Base-by-base conservation (phyloP, 169 alveolate species). In the Besnoitia besnoiti region DNA sequence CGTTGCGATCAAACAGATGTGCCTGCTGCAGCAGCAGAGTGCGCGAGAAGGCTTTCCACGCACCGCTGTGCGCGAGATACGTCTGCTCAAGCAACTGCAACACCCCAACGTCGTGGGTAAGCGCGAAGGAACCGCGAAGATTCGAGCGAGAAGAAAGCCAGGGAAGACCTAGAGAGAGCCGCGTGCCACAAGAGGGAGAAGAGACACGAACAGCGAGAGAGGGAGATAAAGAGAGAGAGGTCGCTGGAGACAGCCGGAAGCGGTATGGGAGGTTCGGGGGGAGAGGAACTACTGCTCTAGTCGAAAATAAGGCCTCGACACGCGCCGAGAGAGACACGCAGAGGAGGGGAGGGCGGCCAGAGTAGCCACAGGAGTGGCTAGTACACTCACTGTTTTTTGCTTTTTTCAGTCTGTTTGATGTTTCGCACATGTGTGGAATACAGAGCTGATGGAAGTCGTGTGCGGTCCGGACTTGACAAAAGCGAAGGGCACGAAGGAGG, bases 31-130 rank as follows among this genome's bases (percentile, higher is more conserved):
- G 35, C 46, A 59, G 46, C 85, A 59, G 42, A 61, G 85, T 47
- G n/a, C 10, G 42, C 76, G 24, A 37, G 99, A 96, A 80, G 99
- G 99, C 35, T 94, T 97, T 62, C 99, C 99, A 10, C 87, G 97
- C 35, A 97, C 98, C 35, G 98, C 98, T 46, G 96, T 97, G 35
- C 93, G 99, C 39, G 99, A 97, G 94, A 97, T 97, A 67, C 95
- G 97, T 7, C 94, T 97, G 67, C 92, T 97, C 67, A 96, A 97
- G 85, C 98, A 96, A 47, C 94, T 96, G 49, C 95, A 95, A 77
- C 99, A 97, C 91, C 98, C 98, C 84, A 96, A 97, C 87, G 95
- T 97, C 91, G 98, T 97, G 44, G 88, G 93, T 90, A 75, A 55
- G 67, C 12, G 27, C 67, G 3, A n/a, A 55, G 67, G 67, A n/a